Percentiles rank a stretch among this genome's conserved stretches.
Conservation (phyloP, 73 alveolate genomes). For the Durusdinium trenchii region DNA sequence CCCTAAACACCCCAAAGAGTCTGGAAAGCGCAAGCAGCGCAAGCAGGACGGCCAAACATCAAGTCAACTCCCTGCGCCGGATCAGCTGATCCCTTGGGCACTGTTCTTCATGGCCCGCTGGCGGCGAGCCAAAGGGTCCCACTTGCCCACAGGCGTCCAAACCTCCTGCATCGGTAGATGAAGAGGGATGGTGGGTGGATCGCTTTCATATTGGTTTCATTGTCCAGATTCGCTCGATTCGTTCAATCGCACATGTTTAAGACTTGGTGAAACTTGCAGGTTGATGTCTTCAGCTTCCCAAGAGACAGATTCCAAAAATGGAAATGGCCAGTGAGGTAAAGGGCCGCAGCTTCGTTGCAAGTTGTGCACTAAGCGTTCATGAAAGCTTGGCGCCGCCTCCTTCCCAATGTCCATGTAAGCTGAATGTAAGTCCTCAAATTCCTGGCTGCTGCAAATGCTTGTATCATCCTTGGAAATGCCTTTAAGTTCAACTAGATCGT, state of each 20-base stretch:
- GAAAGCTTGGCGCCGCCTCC: neutral
- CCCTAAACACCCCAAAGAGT: too few species aligned
- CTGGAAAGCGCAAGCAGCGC: too few species aligned
- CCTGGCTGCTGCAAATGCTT: neutral
- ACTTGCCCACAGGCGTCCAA: neutral
- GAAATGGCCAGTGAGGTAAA: neutral
- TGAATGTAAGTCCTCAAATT: slow-evolving; percentile 31
- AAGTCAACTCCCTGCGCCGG: neutral
- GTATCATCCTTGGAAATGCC: neutral
- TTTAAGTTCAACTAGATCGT: neutral
- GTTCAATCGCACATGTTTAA: too few species aligned
- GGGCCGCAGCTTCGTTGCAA: neutral
- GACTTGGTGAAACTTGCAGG: too few species aligned
- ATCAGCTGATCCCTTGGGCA: too few species aligned
- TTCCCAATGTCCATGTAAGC: slow-evolving; percentile 30
- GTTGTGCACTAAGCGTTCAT: neutral
- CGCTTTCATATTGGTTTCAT: too few species aligned
- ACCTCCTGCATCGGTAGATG: slow-evolving; percentile 12
- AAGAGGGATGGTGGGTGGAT: neutral
- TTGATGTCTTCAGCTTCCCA: too few species aligned
- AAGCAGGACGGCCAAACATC: neutral
- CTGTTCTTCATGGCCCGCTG: slow-evolving; percentile 21
- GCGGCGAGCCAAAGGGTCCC: slow-evolving; percentile 20
- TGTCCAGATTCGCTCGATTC: too few species aligned
- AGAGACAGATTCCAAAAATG: neutral